A percentile compares a stretch with the other conserved stretches of the same genome.
phyloP scores from a whole-genome alignment of 1,284 basidiomycete genomes.

The Phylloboletellus chloephorus region DNA sequence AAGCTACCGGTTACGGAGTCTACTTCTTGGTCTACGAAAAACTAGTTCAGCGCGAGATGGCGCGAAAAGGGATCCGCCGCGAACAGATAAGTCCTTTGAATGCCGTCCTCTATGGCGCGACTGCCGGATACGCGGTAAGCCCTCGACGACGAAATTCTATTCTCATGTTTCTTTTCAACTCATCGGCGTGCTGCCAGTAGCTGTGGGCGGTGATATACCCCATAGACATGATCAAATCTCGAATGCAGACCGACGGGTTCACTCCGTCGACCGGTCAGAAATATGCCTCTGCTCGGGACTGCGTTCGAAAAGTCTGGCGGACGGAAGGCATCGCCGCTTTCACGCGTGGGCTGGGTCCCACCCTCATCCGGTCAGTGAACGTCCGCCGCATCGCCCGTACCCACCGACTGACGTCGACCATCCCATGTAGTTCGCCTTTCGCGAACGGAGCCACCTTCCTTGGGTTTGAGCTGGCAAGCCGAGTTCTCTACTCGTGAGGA shows the following conservation, averaged over 20 bases:
- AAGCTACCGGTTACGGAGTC: slow-evolving; percentile 79
- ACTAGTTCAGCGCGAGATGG: slow-evolving; percentile 81
- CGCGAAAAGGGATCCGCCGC: slow-evolving; percentile 60
- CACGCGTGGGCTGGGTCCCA: slow-evolving; percentile 84
- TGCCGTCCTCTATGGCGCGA: slow-evolving; percentile 80
- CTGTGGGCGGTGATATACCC: slow-evolving; percentile 86
- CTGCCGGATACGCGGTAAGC: slow-evolving; percentile 78
- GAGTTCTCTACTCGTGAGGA: slow-evolving; percentile 45
- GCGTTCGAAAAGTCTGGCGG: slow-evolving; percentile 75
- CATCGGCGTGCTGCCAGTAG: slow-evolving; percentile 34
- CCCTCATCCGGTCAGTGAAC: slow-evolving; percentile 73
- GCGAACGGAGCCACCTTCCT: slow-evolving; percentile 93
- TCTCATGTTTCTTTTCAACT: not conserved
- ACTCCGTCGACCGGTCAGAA: slow-evolving; percentile 67
- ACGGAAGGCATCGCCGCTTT: slow-evolving; percentile 84
- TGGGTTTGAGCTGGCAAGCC: slow-evolving; percentile 84
- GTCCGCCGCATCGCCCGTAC: slow-evolving; percentile 6
- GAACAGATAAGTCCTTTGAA: slow-evolving; percentile 75
- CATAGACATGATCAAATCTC: slow-evolving; percentile 91
- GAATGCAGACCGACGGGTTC: slow-evolving; percentile 93
- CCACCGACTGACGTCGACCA: slow-evolving; percentile 14
- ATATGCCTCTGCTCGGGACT: slow-evolving; percentile 80
- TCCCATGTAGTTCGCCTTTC: slow-evolving; percentile 63
- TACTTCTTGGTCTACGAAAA: slow-evolving; percentile 96
- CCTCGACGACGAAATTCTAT: not conserved